Evolutionary conservation across 2,329 filamentous ascomycete genomes (phyloP), one percentile per base, ranked within the genome.

Genomic region (Leptodontidium sp.): DNA sequence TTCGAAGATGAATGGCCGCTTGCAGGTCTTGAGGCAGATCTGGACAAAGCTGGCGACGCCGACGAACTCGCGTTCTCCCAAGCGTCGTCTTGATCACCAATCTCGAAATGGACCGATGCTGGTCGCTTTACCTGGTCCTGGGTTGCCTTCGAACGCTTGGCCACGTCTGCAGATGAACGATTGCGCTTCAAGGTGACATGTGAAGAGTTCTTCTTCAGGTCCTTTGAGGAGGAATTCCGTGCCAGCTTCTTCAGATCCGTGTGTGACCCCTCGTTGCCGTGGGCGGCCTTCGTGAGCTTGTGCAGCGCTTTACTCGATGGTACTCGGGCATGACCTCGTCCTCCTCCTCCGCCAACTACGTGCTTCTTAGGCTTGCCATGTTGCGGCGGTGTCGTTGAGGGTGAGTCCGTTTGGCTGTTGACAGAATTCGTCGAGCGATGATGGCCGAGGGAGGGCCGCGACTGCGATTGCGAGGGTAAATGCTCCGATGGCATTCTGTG

Each of bases 61-160:
- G 87, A 89, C 58, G 83, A 84, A 78, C 87, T 90, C 68, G 88
- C 88, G 79, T 91, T 89, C 52, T 90, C 87, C 89, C 89, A 91
- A 80, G 88, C 88, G 82, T 88, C 87, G 52, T 81, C 79, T 64
- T 73, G 81, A 74, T 82, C 84, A 64, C 88, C 88, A 65, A 91
- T 82, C 74, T 90, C 87, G 74, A 91, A 91, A 75, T 89, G 88
- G 40, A 90, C 88, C 71, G 86, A 85, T 14, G 82, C 80, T 29
- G 84, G 82, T 67, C 85, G 84, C 76, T 87, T 88, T 61, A 88
- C 80, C 73, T 82, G 84, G 71, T 83, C 82, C 12, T 75, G 72
- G 81, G 83, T 79, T 15, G 86, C 85, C 74, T 84, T 87, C 55
- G 80, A 80, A 67, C 83, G 83, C 69, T 84, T 85, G 73, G 76